Evolutionary conservation across 2,329 filamentous ascomycete genomes (phyloP), one percentile per base, ranked within the genome.

Genomic region (Penicillium rolfsii): DNA sequence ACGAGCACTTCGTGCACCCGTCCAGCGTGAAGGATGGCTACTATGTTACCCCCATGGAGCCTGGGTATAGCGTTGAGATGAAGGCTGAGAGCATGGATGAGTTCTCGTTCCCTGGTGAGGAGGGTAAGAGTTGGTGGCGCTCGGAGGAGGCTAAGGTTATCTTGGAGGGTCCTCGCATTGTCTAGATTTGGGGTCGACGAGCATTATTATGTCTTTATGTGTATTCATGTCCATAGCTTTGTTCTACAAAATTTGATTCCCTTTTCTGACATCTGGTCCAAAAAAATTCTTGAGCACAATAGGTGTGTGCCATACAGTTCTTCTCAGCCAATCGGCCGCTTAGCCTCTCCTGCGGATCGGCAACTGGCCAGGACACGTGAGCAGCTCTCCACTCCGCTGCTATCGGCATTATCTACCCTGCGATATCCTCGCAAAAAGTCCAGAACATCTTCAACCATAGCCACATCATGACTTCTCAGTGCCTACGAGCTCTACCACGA

Each of bases 21-120:
- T 85, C 87, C 2, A 84, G 89, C 59, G 91, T 97, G 70, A 87
- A 88, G 79, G 88, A 93, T 67, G 93, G 93, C 4, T 95, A 92
- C 78, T 96, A 96, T 79, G 89, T 90, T 67, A 97, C 93, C 0
- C 93, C 93, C 0, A 88, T 81, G 64, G 88, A 92, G 74, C 84
- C 93, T 0, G 93, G 93, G 0, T 97, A 97, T 77, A 93, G 90
- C 72, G 93, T 97, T 2, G 91, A 97, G 85, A 96, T 97, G 92
- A 94, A 91, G 85, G 79, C 87, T 3, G 90, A 88, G 67, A 95
- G 91, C 75, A 95, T 96, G 91, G 90, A 93, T 65, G 78, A 77
- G 68, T 97, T 84, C 74, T 84, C 85, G 53, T 97, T 87, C 75
- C 93, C 92, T 1, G 91, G 92, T 7, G 85, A 89, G 71, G 83